phyloP scores from a whole-genome alignment of 345 rosid genomes.

The Corymbia maculata region DNA sequence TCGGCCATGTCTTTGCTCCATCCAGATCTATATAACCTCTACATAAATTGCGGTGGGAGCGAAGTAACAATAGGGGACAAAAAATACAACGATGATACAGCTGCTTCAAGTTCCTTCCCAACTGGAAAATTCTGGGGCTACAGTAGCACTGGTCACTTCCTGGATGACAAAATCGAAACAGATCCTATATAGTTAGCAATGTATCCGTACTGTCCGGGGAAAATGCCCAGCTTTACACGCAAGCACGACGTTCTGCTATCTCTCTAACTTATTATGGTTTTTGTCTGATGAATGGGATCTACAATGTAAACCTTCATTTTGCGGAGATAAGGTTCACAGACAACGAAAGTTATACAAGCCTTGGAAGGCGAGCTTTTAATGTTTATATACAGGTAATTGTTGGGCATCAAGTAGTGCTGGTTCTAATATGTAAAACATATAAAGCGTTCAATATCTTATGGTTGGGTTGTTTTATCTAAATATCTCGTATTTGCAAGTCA shows the following conservation, averaged over 20 bases:
- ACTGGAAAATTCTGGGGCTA: not conserved
- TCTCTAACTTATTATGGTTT: too few relatives aligned
- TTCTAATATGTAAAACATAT: not conserved
- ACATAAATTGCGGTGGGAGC: not conserved
- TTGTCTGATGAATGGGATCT: too few relatives aligned
- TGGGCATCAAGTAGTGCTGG: not conserved
- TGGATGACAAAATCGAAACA: too few relatives aligned
- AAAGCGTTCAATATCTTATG: not conserved
- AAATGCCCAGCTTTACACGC: too few relatives aligned
- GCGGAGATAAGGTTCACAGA: too few relatives aligned
- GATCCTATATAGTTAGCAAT: too few relatives aligned
- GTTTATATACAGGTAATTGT: not conserved
- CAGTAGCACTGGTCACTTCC: not conserved
- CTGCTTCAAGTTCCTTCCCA: not conserved
- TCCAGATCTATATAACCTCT: not conserved
- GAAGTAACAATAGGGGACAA: fast-evolving
- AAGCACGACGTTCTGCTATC: too few relatives aligned
- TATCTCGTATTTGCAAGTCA: not conserved
- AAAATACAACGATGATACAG: not conserved
- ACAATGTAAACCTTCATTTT: too few relatives aligned
- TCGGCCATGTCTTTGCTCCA: not conserved
- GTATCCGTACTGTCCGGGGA: too few relatives aligned
- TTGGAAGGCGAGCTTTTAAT: not conserved
- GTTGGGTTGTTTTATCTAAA: not conserved
- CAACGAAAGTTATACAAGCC: too few relatives aligned